Evolutionary conservation across 2,329 filamentous ascomycete species (phyloP).

Genomic region (Orbilia blumenaviensis): DNA sequence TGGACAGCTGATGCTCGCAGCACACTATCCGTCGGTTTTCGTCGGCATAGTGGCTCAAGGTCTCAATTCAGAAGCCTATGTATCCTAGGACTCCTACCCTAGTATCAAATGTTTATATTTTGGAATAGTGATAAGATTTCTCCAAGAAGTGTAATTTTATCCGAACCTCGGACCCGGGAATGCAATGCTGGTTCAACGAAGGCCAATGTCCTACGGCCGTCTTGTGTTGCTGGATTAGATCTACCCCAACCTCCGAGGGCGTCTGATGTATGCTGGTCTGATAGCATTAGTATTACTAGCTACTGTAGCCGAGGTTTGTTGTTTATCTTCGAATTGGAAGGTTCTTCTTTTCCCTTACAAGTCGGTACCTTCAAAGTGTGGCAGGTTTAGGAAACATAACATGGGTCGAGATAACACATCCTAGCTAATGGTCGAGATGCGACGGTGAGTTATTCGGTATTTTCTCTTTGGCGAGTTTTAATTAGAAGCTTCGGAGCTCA

Average conservation of each 20-base stretch:
- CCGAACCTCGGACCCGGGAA: not conserved
- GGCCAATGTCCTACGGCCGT: too few relatives aligned
- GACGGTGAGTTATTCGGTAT: constrained; percentile 25
- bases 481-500: not conserved
- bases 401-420: constrained; percentile 12
- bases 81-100: not conserved
- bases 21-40: not conserved
- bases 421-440: constrained; percentile 5
- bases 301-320: not conserved
- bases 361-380: not conserved
- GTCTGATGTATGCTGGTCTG: not conserved
- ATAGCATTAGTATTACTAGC: not conserved
- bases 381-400: not conserved
- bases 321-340: constrained; percentile 8
- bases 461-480: not conserved
- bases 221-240: not conserved
- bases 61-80: not conserved
- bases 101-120: not conserved
- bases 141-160: not conserved
- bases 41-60: not conserved
- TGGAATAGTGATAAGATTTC: constrained; percentile 1
- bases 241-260: not conserved
- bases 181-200: not conserved
- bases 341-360: not conserved
- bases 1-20: not conserved